Percentiles rank a stretch among this genome's conserved stretches.
phyloP scores from a whole-genome alignment of 2,329 filamentous ascomycete genomes.

The Stylonectria norvegica region DNA sequence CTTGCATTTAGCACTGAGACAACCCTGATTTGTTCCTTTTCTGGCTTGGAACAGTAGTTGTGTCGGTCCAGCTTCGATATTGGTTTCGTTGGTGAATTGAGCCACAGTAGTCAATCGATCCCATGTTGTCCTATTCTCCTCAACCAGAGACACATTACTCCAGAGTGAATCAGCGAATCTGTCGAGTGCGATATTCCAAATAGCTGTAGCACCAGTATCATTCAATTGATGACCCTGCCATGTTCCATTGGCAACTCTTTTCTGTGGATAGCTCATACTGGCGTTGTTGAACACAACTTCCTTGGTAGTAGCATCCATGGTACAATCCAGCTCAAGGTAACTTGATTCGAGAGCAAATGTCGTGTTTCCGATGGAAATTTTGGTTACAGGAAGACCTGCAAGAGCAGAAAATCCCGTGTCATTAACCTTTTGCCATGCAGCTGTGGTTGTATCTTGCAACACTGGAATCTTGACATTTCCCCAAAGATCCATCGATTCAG shows the following conservation, averaged over 20 bases:
- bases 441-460: not conserved
- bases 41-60: slow-evolving; percentile 4
- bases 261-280: no score
- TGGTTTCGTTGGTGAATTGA: slow-evolving; percentile 9
- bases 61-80: not conserved
- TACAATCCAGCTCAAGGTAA: slow-evolving; percentile 8
- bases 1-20: not conserved
- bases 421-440: not conserved
- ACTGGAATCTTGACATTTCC: slow-evolving; percentile 12
- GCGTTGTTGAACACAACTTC: no score
- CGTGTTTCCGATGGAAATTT: slow-evolving; percentile 1
- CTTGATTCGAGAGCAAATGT: slow-evolving; percentile 11
- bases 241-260: slow-evolving; percentile 7
- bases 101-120: no score
- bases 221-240: slow-evolving; percentile 6
- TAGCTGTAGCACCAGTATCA: not conserved
- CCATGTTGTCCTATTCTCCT: no score
- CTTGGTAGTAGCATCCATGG: no score
- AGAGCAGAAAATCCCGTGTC: slow-evolving; percentile 6
- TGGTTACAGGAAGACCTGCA: slow-evolving; percentile 4
- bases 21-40: not conserved
- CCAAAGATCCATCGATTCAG: slow-evolving; percentile 6
- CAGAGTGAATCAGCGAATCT: slow-evolving; percentile 3
- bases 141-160: not conserved
- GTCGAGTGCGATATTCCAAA: slow-evolving; percentile 3